phyloP scores from a whole-genome alignment of 352 stramenopile species.

The Pythium chondricola region DNA sequence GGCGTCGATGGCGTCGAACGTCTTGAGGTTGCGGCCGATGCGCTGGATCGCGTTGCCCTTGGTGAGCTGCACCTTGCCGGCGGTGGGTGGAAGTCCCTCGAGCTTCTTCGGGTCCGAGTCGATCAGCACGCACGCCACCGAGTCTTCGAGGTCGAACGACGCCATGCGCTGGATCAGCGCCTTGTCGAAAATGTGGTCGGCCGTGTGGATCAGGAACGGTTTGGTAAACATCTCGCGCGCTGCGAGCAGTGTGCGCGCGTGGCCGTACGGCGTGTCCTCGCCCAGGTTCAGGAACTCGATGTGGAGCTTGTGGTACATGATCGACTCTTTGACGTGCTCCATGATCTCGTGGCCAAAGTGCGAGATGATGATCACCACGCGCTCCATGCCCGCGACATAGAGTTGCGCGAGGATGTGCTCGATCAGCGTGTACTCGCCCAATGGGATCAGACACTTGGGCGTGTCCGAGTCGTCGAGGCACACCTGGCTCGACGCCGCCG shows the following conservation, averaged over 20 bases:
- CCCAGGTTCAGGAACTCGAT: slow-evolving; percentile 85
- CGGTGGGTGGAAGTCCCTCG: slow-evolving; percentile 48
- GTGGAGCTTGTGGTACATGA: slow-evolving; percentile 66
- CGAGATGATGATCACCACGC: slow-evolving; percentile 82
- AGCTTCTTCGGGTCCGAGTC: slow-evolving; percentile 63
- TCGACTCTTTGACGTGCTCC: slow-evolving; percentile 69
- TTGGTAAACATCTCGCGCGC: slow-evolving; percentile 72
- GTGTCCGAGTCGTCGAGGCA: slow-evolving; percentile 72
- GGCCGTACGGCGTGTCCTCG: slow-evolving; percentile 64
- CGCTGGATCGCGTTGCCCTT: slow-evolving; percentile 44
- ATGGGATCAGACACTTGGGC: slow-evolving; percentile 69
- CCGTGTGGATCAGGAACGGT: slow-evolving; percentile 83
- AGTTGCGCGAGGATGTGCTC: slow-evolving; percentile 79
- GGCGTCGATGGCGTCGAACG: slow-evolving; percentile 73
- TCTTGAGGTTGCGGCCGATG: slow-evolving; percentile 64
- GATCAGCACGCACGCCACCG: slow-evolving; percentile 67
- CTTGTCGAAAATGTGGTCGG: slow-evolving; percentile 82
- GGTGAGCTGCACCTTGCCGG: slow-evolving; percentile 60
- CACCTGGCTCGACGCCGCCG: slow-evolving; percentile 71
- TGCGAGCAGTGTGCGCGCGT: slow-evolving; percentile 68
- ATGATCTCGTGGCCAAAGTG: slow-evolving; percentile 79
- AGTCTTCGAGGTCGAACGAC: slow-evolving; percentile 65
- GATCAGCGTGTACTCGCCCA: slow-evolving; percentile 74
- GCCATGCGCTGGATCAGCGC: slow-evolving; percentile 60
- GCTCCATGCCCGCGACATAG: slow-evolving; percentile 74